phyloP scores from a whole-genome alignment of 805 yeast species.

The Maudiozyma serrabonitensis region DNA sequence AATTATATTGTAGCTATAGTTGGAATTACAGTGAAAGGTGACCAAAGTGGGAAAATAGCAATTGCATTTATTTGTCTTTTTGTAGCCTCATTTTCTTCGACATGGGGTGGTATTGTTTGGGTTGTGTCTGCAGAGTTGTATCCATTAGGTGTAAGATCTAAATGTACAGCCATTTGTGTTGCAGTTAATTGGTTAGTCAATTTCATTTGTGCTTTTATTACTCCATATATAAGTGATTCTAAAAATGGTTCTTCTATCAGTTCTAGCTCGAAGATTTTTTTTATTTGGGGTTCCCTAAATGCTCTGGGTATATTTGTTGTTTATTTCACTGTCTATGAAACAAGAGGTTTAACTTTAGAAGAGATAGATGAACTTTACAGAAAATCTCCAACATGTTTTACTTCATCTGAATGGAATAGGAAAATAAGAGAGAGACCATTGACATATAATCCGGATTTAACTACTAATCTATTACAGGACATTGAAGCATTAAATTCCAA shows the following conservation, averaged over 20 bases:
- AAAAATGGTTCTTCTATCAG: conserved; percentile 56
- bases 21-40: conserved; percentile 39
- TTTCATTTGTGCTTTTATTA: conserved; percentile 62
- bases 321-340: conserved; percentile 65
- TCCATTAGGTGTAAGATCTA: conserved; percentile 65
- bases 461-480: conserved; percentile 6
- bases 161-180: conserved; percentile 65
- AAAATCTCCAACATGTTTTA: conserved; percentile 46
- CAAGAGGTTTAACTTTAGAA: conserved; percentile 71
- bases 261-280: conserved; percentile 58
- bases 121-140: conserved; percentile 57
- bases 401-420: conserved; percentile 36
- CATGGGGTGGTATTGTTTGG: conserved; percentile 87
- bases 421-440: conserved; percentile 12
- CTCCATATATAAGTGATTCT: conserved; percentile 65
- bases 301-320: conserved; percentile 49
- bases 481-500: conserved; percentile 2
- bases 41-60: conserved; percentile 42
- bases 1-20: conserved; percentile 62
- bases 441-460: not conserved
- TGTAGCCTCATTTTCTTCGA: conserved; percentile 66
- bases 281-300: conserved; percentile 70
- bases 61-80: conserved; percentile 59
- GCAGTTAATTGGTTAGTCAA: conserved; percentile 79
- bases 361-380: conserved; percentile 70